Evolutionary conservation across 139 green algal genomes (phyloP), one percentile per base, ranked within the genome.

Genomic region (Chlorella sp.): DNA sequence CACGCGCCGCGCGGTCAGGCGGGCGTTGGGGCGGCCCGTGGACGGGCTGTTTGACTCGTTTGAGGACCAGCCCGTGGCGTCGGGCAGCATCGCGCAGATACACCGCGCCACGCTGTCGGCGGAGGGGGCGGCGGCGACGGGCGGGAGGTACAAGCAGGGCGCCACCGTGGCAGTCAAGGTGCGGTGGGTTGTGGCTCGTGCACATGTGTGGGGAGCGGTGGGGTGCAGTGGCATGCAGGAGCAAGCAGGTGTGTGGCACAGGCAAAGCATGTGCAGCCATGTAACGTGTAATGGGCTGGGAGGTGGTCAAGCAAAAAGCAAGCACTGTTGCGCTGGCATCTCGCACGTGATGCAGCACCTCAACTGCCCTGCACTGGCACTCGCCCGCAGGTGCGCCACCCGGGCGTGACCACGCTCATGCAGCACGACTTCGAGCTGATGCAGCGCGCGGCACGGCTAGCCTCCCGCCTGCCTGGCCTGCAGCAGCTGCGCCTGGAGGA

Each of bases 21-120:
- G 17, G 31, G n/a, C 42, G 23, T 62, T 72, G 36, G 67, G 67
- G 2, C 36, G 55, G 20, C 24, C 55, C 20, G 55, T 64, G 17
- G 4, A 64, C 27, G 55, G 22, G 49, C 78, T 99, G 32, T 99
- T 99, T 67, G 80, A 88, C 1, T 67, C 67, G 17, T 97, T 99
- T 71, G 92, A 96, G 29, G 59, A 87, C 23, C 32, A 85, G 62
- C 91, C 95, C 0, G 79, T 99, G 0, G 95, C 95, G 1, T 90
- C 74, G 31, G 95, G 95, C n/a, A 95, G 85, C 82, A 97, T 99
- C 42, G 95, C 94, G 31, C 95, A 99, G 89, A 82, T 94, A 1
- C 82, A 93, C 76, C 65, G 74, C 1, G 89, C 86, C 1, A 62
- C 31, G 61, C 83, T 92, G 6, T 75, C 10, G 10, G 42, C 51